A percentile compares a stretch with the other conserved stretches of the same genome.
phyloP scores from a whole-genome alignment of 768 basidiomycete species.

The Pleurotus sapidus region DNA sequence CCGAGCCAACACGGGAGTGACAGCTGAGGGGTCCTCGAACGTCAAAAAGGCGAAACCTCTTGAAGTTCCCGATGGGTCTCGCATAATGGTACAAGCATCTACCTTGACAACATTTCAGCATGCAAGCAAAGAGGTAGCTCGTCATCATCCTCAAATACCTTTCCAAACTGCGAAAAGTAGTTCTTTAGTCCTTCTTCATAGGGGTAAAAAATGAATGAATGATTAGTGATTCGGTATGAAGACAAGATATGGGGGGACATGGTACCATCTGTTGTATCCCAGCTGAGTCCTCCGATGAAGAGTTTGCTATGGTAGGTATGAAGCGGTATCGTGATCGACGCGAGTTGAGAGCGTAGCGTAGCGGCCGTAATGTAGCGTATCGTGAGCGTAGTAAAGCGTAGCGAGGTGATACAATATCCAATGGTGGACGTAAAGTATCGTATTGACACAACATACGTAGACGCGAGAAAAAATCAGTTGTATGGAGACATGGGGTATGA shows the following conservation, averaged over 20 bases:
- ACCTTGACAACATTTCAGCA: conserved; percentile 40
- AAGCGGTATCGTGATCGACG: conserved; percentile 4
- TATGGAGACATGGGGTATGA: background rate
- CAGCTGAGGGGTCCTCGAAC: conserved; percentile 64
- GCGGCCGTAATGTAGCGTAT: conserved; percentile 6
- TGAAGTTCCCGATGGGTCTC: conserved; percentile 71
- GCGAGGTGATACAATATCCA: conserved; percentile 8
- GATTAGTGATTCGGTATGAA: conserved; percentile 34
- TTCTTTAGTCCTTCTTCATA: conserved; percentile 53
- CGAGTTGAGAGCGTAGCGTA: background rate
- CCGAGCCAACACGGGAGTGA: conserved; percentile 61
- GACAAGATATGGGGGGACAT: conserved; percentile 25
- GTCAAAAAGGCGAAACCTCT: conserved; percentile 86
- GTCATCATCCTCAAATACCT: conserved; percentile 36
- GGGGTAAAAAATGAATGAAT: conserved; percentile 19
- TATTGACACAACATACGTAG: conserved; percentile 8
- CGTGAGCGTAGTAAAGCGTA: conserved; percentile 15
- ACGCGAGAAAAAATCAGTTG: conserved; percentile 3
- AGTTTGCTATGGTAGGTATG: conserved; percentile 63
- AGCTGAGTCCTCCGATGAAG: conserved; percentile 89
- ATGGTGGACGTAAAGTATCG: conserved; percentile 8
- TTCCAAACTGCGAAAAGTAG: conserved; percentile 81
- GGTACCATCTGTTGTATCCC: conserved; percentile 90
- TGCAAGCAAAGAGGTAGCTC: conserved; percentile 1
- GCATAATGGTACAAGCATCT: conserved; percentile 84